Percentiles rank a stretch among this genome's conserved stretches.
Evolutionary conservation across 2,329 filamentous ascomycete species (phyloP).

Genomic region (Fusarium nematophilum): DNA sequence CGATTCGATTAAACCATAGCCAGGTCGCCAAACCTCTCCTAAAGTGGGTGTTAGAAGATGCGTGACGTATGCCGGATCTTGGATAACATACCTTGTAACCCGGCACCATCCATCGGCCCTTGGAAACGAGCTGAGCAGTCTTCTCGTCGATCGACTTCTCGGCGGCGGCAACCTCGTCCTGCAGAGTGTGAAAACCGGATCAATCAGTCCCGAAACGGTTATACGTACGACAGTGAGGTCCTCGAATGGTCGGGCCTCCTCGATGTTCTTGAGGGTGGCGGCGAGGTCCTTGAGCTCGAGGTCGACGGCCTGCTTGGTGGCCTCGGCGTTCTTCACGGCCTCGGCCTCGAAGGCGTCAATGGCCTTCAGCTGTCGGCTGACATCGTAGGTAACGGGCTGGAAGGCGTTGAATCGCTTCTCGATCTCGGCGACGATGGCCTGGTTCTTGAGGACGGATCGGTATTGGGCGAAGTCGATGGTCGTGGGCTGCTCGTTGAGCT

Average conservation of each 20-base stretch:
- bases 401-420: conserved; percentile 94
- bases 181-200: conserved; percentile 44
- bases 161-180: conserved; percentile 95
- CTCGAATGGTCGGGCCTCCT: conserved; percentile 94
- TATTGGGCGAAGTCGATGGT: conserved; percentile 94
- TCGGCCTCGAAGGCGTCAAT: conserved; percentile 98
- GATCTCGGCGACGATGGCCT: conserved; percentile 93
- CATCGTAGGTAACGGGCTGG: conserved; percentile 94
- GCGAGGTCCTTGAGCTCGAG: conserved; percentile 92
- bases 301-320: conserved; percentile 96
- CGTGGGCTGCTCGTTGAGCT: conserved; percentile 85
- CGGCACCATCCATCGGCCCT: conserved; percentile 97
- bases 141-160: conserved; percentile 98
- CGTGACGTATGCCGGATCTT: not conserved
- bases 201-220: not conserved
- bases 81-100: conserved; percentile 89
- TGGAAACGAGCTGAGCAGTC: conserved; percentile 92
- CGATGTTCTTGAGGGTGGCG: conserved; percentile 96
- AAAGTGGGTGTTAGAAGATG: conserved; percentile 58
- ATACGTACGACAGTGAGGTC: conserved; percentile 94
- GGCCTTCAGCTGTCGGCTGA: conserved; percentile 93
- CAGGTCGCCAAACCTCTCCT: conserved; percentile 99
- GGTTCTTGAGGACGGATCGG: conserved; percentile 94
- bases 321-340: conserved; percentile 95
- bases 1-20: conserved; percentile 81